Base-by-base conservation (phyloP, 2,329 filamentous ascomycete genomes). In the Diaporthe ilicicola region DNA sequence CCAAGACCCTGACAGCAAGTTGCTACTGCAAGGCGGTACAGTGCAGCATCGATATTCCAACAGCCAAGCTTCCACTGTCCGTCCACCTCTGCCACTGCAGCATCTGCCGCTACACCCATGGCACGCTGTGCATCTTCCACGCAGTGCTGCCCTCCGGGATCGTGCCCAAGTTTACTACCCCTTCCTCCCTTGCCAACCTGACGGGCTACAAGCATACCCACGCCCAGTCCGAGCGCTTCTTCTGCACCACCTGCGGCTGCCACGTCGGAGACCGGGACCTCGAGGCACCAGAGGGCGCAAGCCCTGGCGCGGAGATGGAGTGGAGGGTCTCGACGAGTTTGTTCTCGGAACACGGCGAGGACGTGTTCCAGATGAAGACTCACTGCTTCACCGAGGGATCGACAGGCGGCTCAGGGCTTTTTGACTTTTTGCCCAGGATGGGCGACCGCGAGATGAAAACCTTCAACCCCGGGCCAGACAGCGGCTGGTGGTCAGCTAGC, bases 21-120 rank as follows among this genome's bases (percentile, higher is more conserved):
- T 87, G 85, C 76, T 79, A 81, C 74, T 87, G 85, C 74, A 81
- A 81, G 66, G 80, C 81, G 29, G 78, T 84, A 7, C 80, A 83
- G 74, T 84, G 84, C 76, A 81, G 78, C 6, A 70, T 87, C 70
- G 80, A 82, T 5, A 72, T 87, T 0, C 81, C 82, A 0, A 74
- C 73, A 3, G 76, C 79, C 0, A 74, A 76, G 1, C 80, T 86
- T 0, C 85, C 84, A 0, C 77, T 87, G 6, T 76, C 78, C 15
- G 78, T 80, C 17, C 81, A 85, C 70, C 76, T 86, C 66, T 87
- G 85, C 74, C 81, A 84, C 71, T 87, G 85, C 77, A 82, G 80
- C 73, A 74, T 83, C 37, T 87, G 85, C 66, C 83, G 84, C 44
- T 81, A 81, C 69, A 78, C 78, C 2, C 81, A 82, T 46, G 84